A percentile compares a stretch with the other conserved stretches of the same genome.
Evolutionary conservation across 495 filamentous ascomycete species (phyloP).

Genomic region (Cetradonia linearis): DNA sequence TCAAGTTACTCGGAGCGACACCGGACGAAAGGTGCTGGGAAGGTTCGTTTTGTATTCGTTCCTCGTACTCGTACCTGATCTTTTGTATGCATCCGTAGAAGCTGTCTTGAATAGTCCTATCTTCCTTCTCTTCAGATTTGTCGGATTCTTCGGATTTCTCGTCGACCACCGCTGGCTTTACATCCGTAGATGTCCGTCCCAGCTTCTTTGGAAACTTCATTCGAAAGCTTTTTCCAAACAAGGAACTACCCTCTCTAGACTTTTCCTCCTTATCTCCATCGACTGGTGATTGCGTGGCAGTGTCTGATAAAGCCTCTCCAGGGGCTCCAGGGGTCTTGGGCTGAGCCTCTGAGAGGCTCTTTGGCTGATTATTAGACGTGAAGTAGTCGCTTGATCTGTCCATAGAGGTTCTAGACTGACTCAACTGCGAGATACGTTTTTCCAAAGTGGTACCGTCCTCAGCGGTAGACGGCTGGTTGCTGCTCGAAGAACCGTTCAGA

Average conservation of each 20-base stretch:
- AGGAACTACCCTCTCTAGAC: slow-evolving; percentile 53
- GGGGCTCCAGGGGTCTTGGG: slow-evolving; percentile 38
- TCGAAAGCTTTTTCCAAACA: slow-evolving; percentile 80
- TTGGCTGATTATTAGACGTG: slow-evolving; percentile 34
- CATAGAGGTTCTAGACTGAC: slow-evolving; percentile 36
- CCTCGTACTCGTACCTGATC: slow-evolving; percentile 68
- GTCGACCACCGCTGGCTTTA: slow-evolving; percentile 65
- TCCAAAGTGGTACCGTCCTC: slow-evolving; percentile 41
- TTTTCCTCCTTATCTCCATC: slow-evolving; percentile 62
- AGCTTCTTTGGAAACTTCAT: slow-evolving; percentile 84
- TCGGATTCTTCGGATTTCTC: slow-evolving; percentile 79
- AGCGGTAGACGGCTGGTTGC: slow-evolving; percentile 37
- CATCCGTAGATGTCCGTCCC: slow-evolving; percentile 61
- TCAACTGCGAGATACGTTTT: slow-evolving; percentile 35
- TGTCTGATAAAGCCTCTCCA: slow-evolving; percentile 33
- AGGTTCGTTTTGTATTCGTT: slow-evolving; percentile 48
- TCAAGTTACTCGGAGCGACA: slow-evolving; percentile 67
- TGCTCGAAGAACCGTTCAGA: slow-evolving; percentile 29
- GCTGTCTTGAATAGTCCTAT: slow-evolving; percentile 74
- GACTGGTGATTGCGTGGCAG: slow-evolving; percentile 46
- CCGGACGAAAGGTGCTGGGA: slow-evolving; percentile 47
- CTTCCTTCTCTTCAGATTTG: slow-evolving; percentile 50
- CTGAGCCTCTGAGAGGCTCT: slow-evolving; percentile 24
- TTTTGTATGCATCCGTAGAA: slow-evolving; percentile 71
- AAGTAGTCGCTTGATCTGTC: slow-evolving; percentile 58